Base-by-base conservation (phyloP, 305 asterid species). In the Fraxinus greggii region DNA sequence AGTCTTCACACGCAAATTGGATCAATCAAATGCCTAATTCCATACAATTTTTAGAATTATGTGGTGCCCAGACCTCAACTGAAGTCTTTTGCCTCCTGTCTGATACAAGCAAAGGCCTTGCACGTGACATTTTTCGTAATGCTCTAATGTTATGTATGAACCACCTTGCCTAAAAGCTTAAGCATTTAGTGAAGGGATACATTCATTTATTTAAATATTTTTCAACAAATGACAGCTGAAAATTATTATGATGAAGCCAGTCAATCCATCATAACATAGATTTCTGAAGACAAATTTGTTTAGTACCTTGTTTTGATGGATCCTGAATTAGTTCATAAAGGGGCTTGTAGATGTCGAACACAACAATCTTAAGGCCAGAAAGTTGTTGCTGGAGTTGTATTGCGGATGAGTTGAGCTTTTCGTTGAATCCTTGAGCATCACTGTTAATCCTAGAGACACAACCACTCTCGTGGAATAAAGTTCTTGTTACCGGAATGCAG, bases 331-430 rank as follows among this genome's bases (percentile, higher is more conserved):
- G 67, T 84, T 95, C 94, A 40, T 95, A 90, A 5, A 95, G 89
- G 77, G 98, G 93, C 75, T 86, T 78, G 92, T 80, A 95, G 79
- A 93, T 89, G 81, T 95, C 98, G 7, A 95, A 90, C 21, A 95
- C 67, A 29, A 89, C 98, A n/a, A 95, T 51, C 86, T 87, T 93
- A 84, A 93, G 88, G 65, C 82, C 95, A 0, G 97, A 90, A 13
- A 86, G 88, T 83, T 88, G 91, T 81, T 88, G 92, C 90, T 85
- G 86, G 48, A 95, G 91, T 84, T 90, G 88, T 17, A 89, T 3
- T 35, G 93, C 90, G 17, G 95, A 90, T 3, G 92, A n/a, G 78
- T 86, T 93, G 76, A 95, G 72, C 89, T 92, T 95, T 83, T 86
- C 86, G 88, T 95, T 93, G 89, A 91, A 95, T 31, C 67, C 77